Percentiles rank a stretch among this genome's conserved stretches.
phyloP scores from a whole-genome alignment of 2,329 filamentous ascomycete species.

The Epicoccum nigrum region DNA sequence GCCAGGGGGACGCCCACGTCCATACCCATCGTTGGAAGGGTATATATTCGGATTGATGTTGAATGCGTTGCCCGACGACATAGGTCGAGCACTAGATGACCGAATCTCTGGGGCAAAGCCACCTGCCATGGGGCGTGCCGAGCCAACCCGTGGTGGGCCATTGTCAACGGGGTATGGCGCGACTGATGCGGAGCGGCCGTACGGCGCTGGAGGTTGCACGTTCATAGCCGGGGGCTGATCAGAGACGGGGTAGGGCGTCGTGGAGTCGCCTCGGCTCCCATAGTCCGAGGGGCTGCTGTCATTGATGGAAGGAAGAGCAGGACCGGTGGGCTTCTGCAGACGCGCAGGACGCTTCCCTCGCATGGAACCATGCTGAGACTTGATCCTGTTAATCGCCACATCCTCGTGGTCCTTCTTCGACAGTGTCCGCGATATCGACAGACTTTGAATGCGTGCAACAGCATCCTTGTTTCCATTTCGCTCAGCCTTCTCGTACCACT shows the following conservation, averaged over 20 bases:
- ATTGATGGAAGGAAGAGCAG: constrained; percentile 48
- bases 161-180: constrained; percentile 77
- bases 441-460: constrained; percentile 77
- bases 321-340: constrained; percentile 46
- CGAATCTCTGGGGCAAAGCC: constrained; percentile 57
- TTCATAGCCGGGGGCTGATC: constrained; percentile 49
- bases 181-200: constrained; percentile 58
- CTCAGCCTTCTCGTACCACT: constrained; percentile 90
- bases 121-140: constrained; percentile 42
- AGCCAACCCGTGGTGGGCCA: constrained; percentile 56
- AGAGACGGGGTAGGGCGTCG: constrained; percentile 53
- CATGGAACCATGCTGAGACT: constrained; percentile 59
- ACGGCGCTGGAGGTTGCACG: constrained; percentile 32
- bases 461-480: constrained; percentile 94
- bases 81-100: constrained; percentile 56
- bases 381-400: constrained; percentile 86
- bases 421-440: constrained; percentile 80
- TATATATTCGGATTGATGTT: constrained; percentile 56
- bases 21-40: constrained; percentile 36
- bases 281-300: constrained; percentile 48
- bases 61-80: constrained; percentile 55
- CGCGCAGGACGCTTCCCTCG: constrained; percentile 55
- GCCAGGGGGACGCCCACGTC: constrained; percentile 37
- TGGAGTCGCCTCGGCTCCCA: constrained; percentile 42
- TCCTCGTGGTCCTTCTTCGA: constrained; percentile 93